Conservation (phyloP, 2,329 filamentous ascomycete genomes). For the Fusarium sp. region DNA sequence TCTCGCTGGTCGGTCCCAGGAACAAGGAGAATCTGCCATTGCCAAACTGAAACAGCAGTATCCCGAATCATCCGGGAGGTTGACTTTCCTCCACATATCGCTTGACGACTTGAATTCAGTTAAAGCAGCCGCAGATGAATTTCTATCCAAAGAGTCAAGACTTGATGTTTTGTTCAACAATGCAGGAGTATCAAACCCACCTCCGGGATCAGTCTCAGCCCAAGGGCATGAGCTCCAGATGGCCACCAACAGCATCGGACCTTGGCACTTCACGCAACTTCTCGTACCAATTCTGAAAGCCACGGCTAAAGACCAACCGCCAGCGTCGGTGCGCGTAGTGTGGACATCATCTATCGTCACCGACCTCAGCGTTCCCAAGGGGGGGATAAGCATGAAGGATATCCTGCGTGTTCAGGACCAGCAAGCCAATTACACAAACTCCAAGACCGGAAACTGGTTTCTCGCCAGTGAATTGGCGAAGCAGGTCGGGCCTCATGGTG, state of each 20-base stretch:
- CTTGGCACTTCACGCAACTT: slow-evolving; percentile 37
- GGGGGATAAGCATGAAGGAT: slow-evolving; percentile 25
- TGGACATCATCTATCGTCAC: slow-evolving; percentile 35
- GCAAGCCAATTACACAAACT: slow-evolving; percentile 28
- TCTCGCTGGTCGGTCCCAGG: slow-evolving; percentile 34
- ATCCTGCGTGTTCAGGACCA: slow-evolving; percentile 7
- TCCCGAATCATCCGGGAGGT: slow-evolving; percentile 2
- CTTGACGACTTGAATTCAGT: slow-evolving; percentile 32
- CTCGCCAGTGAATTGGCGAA: slow-evolving; percentile 18
- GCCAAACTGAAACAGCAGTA: not conserved
- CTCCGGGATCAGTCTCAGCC: slow-evolving; percentile 21
- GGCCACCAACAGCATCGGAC: slow-evolving; percentile 36
- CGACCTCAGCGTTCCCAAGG: slow-evolving; percentile 18
- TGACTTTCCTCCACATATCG: slow-evolving; percentile 19
- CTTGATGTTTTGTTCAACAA: slow-evolving; percentile 41
- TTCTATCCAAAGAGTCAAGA: slow-evolving; percentile 18
- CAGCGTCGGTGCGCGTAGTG: slow-evolving; percentile 27
- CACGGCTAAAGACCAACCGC: slow-evolving; percentile 2
- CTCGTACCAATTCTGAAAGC: slow-evolving; percentile 15
- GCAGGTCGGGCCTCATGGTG: not conserved
- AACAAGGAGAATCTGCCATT: slow-evolving; percentile 19
- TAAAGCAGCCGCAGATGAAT: slow-evolving; percentile 18
- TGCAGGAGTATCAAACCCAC: slow-evolving; percentile 33
- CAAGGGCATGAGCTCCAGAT: slow-evolving; percentile 41
- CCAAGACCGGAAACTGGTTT: slow-evolving; percentile 41